phyloP scores from a whole-genome alignment of 805 yeast genomes.

The Metschnikowia lachancei region DNA sequence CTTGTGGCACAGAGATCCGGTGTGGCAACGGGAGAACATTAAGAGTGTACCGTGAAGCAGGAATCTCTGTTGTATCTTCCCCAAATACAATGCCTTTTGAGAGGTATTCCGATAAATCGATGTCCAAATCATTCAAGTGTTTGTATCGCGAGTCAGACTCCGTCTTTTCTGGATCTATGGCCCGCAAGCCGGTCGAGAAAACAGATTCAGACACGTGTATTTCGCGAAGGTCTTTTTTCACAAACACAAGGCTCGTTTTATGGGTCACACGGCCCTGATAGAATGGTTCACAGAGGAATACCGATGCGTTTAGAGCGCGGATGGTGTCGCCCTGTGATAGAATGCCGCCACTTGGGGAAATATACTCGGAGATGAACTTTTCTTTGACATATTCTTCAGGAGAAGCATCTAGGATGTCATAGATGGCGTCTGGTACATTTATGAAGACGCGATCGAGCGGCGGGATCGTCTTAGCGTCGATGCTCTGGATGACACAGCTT shows the following conservation, averaged over 20 bases:
- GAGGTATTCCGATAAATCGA: constrained; percentile 36
- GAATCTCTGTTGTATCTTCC: too few species aligned
- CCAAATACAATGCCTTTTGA: constrained; percentile 27
- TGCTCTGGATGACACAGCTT: constrained; percentile 35
- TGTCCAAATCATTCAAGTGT: constrained; percentile 3
- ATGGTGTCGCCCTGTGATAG: constrained; percentile 44
- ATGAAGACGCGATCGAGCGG: constrained; percentile 44
- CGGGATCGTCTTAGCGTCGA: constrained; percentile 33
- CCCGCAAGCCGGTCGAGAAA: too few species aligned
- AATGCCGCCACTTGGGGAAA: constrained; percentile 24
- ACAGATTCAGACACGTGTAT: too few species aligned
- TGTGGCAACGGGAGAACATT: constrained; percentile 31
- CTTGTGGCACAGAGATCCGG: constrained; percentile 23
- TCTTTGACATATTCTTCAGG: constrained; percentile 33
- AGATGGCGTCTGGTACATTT: constrained; percentile 45
- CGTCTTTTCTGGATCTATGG: background rate
- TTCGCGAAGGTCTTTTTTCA: constrained; percentile 26
- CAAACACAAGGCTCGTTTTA: constrained; percentile 53
- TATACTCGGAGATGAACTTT: constrained; percentile 29
- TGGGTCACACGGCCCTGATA: constrained; percentile 58
- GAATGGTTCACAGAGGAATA: constrained; percentile 68
- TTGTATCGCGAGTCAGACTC: too few species aligned
- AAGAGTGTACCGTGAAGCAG: constrained; percentile 16
- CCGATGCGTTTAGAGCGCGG: constrained; percentile 45
- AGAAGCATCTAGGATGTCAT: constrained; percentile 31